Percentiles rank a stretch among this genome's conserved stretches.
phyloP scores from a whole-genome alignment of 495 filamentous ascomycete species.

The Podospora conica region DNA sequence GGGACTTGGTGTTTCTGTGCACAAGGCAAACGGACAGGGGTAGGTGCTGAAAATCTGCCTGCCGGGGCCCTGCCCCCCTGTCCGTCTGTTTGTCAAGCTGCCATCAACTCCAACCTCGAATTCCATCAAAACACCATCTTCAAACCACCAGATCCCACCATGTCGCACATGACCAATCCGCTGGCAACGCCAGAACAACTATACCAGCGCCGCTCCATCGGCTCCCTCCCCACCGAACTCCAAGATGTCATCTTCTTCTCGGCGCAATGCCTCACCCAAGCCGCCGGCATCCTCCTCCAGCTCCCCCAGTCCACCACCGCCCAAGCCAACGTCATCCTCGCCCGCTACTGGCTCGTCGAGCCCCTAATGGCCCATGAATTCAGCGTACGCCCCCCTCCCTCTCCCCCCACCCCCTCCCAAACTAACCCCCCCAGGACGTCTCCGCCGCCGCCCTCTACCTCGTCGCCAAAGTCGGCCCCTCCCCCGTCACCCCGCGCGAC shows the following conservation, averaged over 20 bases:
- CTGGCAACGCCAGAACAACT: constrained; percentile 82
- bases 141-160: constrained; percentile 16
- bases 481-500: constrained; percentile 68
- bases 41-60: neutral
- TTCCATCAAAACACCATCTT: neutral
- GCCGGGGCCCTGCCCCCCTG: neutral
- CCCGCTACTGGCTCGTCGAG: constrained; percentile 73
- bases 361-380: constrained; percentile 42
- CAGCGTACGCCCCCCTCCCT: constrained; percentile 27
- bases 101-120: neutral
- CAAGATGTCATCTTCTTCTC: constrained; percentile 65
- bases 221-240: constrained; percentile 67
- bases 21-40: neutral
- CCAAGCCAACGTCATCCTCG: constrained; percentile 80
- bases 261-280: constrained; percentile 73
- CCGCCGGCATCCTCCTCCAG: constrained; percentile 77
- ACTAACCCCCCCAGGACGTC: constrained; percentile 51
- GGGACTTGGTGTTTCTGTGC: neutral
- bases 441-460: constrained; percentile 80
- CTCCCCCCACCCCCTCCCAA: neutral
- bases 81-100: neutral
- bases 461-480: constrained; percentile 73
- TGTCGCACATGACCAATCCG: constrained; percentile 68
- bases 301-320: constrained; percentile 86
- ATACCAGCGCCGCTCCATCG: constrained; percentile 44